Conservation (phyloP, 306 rosid genomes). For the Lathyrus sativus region DNA sequence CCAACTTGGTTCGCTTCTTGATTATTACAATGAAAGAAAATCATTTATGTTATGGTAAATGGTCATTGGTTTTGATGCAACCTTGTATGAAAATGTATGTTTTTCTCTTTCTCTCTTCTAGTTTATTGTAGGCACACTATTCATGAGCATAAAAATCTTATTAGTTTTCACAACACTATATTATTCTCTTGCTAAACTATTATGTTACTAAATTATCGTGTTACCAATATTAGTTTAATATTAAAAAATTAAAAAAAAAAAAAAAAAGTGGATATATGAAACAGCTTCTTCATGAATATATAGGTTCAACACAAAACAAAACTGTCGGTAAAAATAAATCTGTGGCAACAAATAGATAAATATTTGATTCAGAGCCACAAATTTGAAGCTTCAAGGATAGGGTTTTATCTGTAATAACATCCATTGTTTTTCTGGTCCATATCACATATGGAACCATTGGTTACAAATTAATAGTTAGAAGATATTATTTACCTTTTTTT, state of each 20-base stretch:
- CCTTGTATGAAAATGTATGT: conserved; percentile 29
- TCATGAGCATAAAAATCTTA: neutral
- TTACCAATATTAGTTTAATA: neutral
- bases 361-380: conserved; percentile 40
- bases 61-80: conserved; percentile 25
- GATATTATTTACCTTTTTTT: neutral
- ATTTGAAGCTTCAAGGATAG: conserved; percentile 51
- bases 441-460: conserved; percentile 46
- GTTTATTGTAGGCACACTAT: neutral
- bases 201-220: too few relatives aligned
- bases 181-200: neutral
- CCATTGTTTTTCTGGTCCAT: conserved; percentile 37
- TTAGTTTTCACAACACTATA: neutral
- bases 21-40: conserved; percentile 26
- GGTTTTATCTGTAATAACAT: conserved; percentile 50
- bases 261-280: neutral
- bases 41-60: neutral
- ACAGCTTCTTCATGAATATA: neutral
- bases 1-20: conserved; percentile 15
- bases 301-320: conserved; percentile 9
- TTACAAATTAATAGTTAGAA: conserved; percentile 29
- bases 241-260: neutral
- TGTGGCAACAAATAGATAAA: conserved; percentile 3
- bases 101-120: neutral
- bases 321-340: neutral